These are phyloP conservation scores for Patellaria atrata DNA, from an alignment of 495 filamentous ascomycete genomes.

Conservation along the genomic window DNA sequence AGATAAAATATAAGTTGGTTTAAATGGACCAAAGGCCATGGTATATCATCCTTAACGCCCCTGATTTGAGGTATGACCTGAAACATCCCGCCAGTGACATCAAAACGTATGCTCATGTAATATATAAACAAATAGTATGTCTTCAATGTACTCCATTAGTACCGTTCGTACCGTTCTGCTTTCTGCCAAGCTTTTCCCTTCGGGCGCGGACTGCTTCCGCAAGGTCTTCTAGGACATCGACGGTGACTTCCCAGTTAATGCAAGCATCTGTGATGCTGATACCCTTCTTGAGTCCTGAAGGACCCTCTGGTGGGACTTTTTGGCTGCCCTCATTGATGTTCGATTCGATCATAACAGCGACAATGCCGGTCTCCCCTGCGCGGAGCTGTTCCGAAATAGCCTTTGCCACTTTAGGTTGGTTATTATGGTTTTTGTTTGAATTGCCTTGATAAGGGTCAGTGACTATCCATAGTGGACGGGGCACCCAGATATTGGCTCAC, in stretches of 20 bases:
- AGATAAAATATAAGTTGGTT: too few relatives aligned
- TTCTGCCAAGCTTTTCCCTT: conserved; percentile 39
- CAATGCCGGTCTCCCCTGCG: conserved; percentile 72
- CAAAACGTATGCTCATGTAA: too few relatives aligned
- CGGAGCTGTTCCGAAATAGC: conserved; percentile 71
- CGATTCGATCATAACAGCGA: conserved; percentile 97
- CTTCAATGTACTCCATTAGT: too few relatives aligned
- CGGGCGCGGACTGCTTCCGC: conserved; percentile 72
- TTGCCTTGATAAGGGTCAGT: too few relatives aligned
- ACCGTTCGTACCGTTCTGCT: too few relatives aligned
- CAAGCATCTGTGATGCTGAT: conserved; percentile 97
- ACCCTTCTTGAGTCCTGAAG: conserved; percentile 66
- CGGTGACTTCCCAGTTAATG: conserved; percentile 84
- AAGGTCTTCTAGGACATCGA: conserved; percentile 70
- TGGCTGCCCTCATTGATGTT: conserved; percentile 94
- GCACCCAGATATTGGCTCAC: conserved; percentile 27
- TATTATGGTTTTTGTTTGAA: conserved; percentile 62
- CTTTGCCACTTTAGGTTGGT: conserved; percentile 86
- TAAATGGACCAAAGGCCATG: too few relatives aligned
- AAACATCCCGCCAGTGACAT: too few relatives aligned
- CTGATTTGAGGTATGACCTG: too few relatives aligned
- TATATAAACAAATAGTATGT: too few relatives aligned
- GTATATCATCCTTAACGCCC: too few relatives aligned
- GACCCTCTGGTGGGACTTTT: conserved; percentile 79
- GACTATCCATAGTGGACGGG: neutral